Evolutionary conservation across 31 red algal species (phyloP), one percentile per base, ranked within the genome.

Genomic region (Odonthalia washingtoniensis): DNA sequence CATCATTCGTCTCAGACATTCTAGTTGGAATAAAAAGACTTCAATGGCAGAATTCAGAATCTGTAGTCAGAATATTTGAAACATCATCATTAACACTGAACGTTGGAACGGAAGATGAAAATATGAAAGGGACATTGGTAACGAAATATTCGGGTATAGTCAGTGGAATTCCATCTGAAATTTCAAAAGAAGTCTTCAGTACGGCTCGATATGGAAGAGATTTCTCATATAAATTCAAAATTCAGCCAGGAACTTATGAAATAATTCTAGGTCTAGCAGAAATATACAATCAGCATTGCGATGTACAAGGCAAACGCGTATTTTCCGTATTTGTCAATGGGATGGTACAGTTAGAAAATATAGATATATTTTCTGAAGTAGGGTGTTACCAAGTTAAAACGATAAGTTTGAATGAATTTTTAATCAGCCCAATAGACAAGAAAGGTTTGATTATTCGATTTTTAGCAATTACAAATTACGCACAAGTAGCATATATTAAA

Each of bases 211-310:
- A 27, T 28, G 87, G 87, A 34, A 39, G 38, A 38, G 65, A 75
- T 26, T 81, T 90, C n/a, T 57, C 39, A 5, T 82, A 82, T 31
- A 3, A 40, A 1, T 75, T 90, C n/a, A 38, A 72, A 5, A 76
- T 90, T n/a, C 87, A 61, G 4, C 66, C 87, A 18, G 87, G 87
- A 28, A 30, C 78, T 6, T 90, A 90, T 28, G 46, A 90, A 33
- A 45, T 90, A 0, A 52, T 45, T 33, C 52, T 90, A 24, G 78
- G 78, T 1, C 82, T 90, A 63, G 87, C 69, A 4, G 87, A 90
- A 36, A 72, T 61, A 24, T 62, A 65, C n/a, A 52, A 24, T 33
- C 42, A 40, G 0, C 43, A 67, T 38, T 81, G 78, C 33, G 78
- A 83, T 0, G 74, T 65, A 6, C 72, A 67, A 28, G 87, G 87